A percentile compares a stretch with the other conserved stretches of the same genome.
These are phyloP conservation scores for Wickerhamiella siamensis DNA, from an alignment of 805 yeast genomes.

Conservation along the genomic window DNA sequence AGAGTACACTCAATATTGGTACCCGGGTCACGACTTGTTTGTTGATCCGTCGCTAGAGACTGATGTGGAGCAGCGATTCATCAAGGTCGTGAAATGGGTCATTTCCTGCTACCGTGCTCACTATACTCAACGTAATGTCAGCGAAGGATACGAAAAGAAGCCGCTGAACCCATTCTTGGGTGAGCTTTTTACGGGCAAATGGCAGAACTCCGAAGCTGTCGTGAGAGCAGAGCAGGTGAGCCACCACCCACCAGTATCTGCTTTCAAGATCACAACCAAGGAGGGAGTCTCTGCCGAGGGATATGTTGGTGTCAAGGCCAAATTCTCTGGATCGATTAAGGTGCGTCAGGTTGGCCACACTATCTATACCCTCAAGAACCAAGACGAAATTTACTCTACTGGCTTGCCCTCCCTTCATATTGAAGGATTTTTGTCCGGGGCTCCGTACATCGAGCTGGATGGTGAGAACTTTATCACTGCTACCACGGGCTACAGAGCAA, in stretches of 20 bases:
- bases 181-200: slow-evolving; percentile 81
- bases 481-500: slow-evolving; percentile 50
- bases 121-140: slow-evolving; percentile 83
- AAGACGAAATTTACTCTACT: slow-evolving; percentile 55
- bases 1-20: slow-evolving; percentile 94
- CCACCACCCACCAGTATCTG: slow-evolving; percentile 98
- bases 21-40: slow-evolving; percentile 76
- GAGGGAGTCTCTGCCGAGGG: slow-evolving; percentile 73
- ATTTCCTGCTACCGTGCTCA: slow-evolving; percentile 84
- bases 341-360: slow-evolving; percentile 94
- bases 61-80: slow-evolving; percentile 43
- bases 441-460: slow-evolving; percentile 91
- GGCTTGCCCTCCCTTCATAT: slow-evolving; percentile 93
- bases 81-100: slow-evolving; percentile 83
- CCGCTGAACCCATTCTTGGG: slow-evolving; percentile 95
- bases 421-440: slow-evolving; percentile 79
- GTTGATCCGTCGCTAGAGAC: slow-evolving; percentile 44
- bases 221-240: slow-evolving; percentile 85
- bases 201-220: slow-evolving; percentile 75
- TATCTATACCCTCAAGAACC: slow-evolving; percentile 34
- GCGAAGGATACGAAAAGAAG: slow-evolving; percentile 90
- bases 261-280: slow-evolving; percentile 66
- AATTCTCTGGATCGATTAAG: slow-evolving; percentile 62
- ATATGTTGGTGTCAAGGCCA: slow-evolving; percentile 76
- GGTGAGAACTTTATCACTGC: slow-evolving; percentile 78